phyloP scores from a whole-genome alignment of 768 basidiomycete species.

The Lactifluus piperatus region DNA sequence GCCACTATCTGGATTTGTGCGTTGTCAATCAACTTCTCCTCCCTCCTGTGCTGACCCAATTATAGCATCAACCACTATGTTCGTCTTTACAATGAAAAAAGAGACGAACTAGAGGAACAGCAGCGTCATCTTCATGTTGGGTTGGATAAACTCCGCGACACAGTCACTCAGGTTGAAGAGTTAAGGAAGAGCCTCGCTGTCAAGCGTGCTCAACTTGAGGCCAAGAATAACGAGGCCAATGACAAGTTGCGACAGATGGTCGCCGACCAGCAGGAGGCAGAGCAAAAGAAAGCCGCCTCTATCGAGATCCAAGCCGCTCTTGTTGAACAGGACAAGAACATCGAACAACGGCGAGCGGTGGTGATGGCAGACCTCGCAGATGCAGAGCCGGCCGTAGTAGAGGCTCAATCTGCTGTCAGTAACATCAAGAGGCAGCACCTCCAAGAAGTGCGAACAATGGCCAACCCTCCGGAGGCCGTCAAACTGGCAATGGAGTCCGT shows the following conservation, averaged over 20 bases:
- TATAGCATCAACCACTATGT: conserved; percentile 95
- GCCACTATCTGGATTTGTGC: conserved; percentile 98
- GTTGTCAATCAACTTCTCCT: conserved; percentile 27
- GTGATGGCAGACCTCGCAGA: conserved; percentile 95
- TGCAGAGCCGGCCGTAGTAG: conserved; percentile 93
- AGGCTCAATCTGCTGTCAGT: conserved; percentile 93
- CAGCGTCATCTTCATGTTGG: conserved; percentile 98
- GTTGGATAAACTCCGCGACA: conserved; percentile 91
- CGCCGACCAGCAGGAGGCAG: conserved; percentile 95
- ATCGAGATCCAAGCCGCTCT: conserved; percentile 93
- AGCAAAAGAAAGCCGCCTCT: conserved; percentile 95
- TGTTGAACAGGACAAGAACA: conserved; percentile 83
- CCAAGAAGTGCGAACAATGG: conserved; percentile 96
- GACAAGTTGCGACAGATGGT: conserved; percentile 98
- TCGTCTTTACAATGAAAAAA: conserved; percentile 88
- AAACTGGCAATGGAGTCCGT: conserved; percentile 99
- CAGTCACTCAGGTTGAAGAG: conserved; percentile 95
- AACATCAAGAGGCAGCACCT: conserved; percentile 94
- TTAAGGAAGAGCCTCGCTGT: conserved; percentile 90
- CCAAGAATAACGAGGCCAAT: conserved; percentile 93
- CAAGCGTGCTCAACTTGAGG: conserved; percentile 86
- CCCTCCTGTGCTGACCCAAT: neutral
- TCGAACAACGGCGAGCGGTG: conserved; percentile 77
- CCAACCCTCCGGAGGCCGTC: conserved; percentile 95
- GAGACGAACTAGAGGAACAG: conserved; percentile 95